phyloP scores from a whole-genome alignment of 1,284 basidiomycete species.

The Apiotrichum veenhuisii region DNA sequence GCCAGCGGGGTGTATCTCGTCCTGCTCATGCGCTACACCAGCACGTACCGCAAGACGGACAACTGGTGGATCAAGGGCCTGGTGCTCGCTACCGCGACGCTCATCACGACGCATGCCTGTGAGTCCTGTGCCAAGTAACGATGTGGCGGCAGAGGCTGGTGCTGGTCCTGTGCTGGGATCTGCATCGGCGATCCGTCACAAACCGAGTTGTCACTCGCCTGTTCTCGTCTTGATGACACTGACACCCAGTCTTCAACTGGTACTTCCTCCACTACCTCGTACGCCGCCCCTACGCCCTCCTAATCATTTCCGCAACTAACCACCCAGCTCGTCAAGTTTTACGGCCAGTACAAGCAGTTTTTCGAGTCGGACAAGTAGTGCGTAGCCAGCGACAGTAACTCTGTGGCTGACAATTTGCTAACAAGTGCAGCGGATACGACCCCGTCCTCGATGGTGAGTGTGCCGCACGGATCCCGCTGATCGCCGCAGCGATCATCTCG shows the following conservation, averaged over 20 bases:
- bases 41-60: constrained; percentile 13
- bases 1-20: constrained; percentile 24
- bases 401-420: not conserved
- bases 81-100: constrained; percentile 11
- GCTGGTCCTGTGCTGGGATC: no score
- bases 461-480: constrained; percentile 10
- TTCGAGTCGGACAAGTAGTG: constrained; percentile 16
- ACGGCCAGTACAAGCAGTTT: constrained; percentile 18
- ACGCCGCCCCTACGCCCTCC: not conserved
- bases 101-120: not conserved
- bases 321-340: not conserved
- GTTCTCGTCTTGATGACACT: not conserved
- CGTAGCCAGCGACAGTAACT: not conserved
- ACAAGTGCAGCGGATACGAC: not conserved
- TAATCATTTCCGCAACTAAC: not conserved
- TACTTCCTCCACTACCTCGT: not conserved
- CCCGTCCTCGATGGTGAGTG: not conserved
- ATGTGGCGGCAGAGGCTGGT: no score
- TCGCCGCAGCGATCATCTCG: constrained; percentile 19
- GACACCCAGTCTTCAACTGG: not conserved
- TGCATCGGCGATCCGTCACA: no score
- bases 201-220: not conserved
- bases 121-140: not conserved
- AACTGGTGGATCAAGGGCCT: constrained; percentile 22
- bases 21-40: constrained; percentile 13